phyloP scores from a whole-genome alignment of 2,329 filamentous ascomycete species.

The Talaromyces marneffei region DNA sequence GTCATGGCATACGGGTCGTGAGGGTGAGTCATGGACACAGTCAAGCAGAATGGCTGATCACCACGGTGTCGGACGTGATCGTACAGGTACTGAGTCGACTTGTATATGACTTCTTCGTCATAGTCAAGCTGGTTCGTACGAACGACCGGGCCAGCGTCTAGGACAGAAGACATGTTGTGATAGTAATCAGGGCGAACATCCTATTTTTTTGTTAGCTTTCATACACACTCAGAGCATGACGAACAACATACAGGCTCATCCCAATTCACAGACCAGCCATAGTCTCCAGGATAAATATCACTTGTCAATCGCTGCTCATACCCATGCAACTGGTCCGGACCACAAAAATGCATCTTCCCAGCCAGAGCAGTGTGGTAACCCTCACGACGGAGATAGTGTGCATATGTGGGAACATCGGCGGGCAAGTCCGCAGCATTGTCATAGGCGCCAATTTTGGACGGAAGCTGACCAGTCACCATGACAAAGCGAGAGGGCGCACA shows the following conservation, averaged over 20 bases:
- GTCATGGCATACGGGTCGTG: constrained; percentile 95
- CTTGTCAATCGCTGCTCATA: constrained; percentile 90
- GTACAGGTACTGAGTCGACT: constrained; percentile 81
- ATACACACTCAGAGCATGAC: no score
- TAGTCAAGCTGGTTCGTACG: constrained; percentile 94
- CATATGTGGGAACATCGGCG: constrained; percentile 82
- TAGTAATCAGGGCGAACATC: constrained; percentile 77
- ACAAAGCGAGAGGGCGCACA: constrained; percentile 91
- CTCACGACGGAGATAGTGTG: constrained; percentile 77
- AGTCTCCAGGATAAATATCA: constrained; percentile 91
- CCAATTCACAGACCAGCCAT: constrained; percentile 95
- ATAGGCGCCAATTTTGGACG: constrained; percentile 84
- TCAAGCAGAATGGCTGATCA: constrained; percentile 76
- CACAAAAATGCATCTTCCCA: constrained; percentile 97
- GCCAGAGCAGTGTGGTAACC: constrained; percentile 88
- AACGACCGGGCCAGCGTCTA: constrained; percentile 82
- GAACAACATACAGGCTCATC: constrained; percentile 61
- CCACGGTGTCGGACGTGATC: constrained; percentile 79
- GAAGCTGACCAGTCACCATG: constrained; percentile 86
- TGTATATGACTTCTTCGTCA: constrained; percentile 93
- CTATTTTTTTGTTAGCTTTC: no score
- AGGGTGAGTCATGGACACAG: constrained; percentile 87
- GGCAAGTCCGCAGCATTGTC: constrained; percentile 84
- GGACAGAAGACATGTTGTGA: constrained; percentile 89
- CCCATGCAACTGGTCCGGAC: constrained; percentile 81